Percentiles rank a stretch among this genome's conserved stretches.
These are phyloP conservation scores for Nissolia schottii DNA, from an alignment of 306 rosid genomes.

Conservation along the genomic window DNA sequence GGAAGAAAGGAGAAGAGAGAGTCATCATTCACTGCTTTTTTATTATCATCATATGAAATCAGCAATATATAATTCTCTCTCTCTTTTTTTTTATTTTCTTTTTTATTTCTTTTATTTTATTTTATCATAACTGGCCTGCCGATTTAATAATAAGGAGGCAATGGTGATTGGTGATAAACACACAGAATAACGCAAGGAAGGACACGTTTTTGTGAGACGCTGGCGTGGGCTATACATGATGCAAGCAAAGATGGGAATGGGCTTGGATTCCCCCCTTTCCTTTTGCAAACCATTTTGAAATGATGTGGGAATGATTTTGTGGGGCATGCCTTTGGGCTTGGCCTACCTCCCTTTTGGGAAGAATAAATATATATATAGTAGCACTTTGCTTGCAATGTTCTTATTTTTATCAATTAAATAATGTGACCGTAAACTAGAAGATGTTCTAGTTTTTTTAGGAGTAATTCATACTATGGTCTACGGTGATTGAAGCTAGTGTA, in stretches of 20 bases:
- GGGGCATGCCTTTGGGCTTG: slow-evolving; percentile 57
- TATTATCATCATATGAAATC: slow-evolving; percentile 11
- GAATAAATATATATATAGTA: neutral
- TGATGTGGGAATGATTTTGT: slow-evolving; percentile 57
- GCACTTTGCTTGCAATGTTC: neutral
- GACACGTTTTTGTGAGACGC: slow-evolving; percentile 23
- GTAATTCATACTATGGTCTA: neutral
- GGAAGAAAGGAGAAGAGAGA: slow-evolving; percentile 27
- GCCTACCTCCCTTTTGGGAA: slow-evolving; percentile 25
- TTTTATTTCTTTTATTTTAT: neutral
- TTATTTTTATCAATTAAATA: neutral
- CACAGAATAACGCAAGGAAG: neutral
- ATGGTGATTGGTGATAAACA: too few relatives aligned
- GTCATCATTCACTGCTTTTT: slow-evolving; percentile 38
- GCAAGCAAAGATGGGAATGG: slow-evolving; percentile 7
- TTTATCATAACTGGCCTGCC: neutral
- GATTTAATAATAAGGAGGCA: neutral
- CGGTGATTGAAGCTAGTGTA: neutral
- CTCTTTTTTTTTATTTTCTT: too few relatives aligned
- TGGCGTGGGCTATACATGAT: slow-evolving; percentile 29
- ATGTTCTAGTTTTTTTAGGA: neutral
- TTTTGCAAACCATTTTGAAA: neutral
- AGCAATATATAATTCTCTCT: neutral
- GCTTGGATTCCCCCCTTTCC: slow-evolving; percentile 16
- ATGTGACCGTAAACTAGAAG: neutral